Base-by-base conservation (phyloP, 768 basidiomycete genomes). In the Lactarius hengduanensis region DNA sequence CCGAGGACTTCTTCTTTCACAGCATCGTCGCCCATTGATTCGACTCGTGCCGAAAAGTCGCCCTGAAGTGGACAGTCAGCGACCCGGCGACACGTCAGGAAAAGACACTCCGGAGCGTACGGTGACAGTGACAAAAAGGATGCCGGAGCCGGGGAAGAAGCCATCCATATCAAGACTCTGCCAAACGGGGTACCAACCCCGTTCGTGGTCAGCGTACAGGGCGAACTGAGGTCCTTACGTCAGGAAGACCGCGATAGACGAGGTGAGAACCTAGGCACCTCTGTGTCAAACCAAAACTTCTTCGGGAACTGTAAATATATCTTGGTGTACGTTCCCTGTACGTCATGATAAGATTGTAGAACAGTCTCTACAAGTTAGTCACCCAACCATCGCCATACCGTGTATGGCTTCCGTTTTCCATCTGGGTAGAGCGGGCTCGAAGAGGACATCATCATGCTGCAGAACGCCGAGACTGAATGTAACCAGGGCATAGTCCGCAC, bases 381-480 rank as follows among this genome's bases (percentile, higher is more conserved):
- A 13, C 8, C 40, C 56, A 34, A 81, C 86, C 88, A 89, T 88
- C 15, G 78, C 78, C 74, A 88, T 83, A 64, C 81, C 82, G 38
- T 84, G 81, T 43, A 89, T 83, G 4, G 87, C 87, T 64, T 89
- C 87, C n/a, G 77, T 64, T 72, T 89, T 89, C 78, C 81, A 89
- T 11, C 70, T 77, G 72, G 87, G 88, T 22, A 89, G 72, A 10
- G 75, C 28, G 2, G 88, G 88, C 50, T 80, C 71, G 69, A 88
- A 90, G 3, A 60, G 64, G 5, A 90, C 83, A 65, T 88, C 87
- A 36, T 80, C 76, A 63, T 87, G 78, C 75, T 90, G 89, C 62
- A 90, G 76, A 8, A 90, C 89, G 0, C 89, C 89, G 1, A 88
- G 73, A 67, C 87, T 89, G 75, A 90, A 90, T 0, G 89, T 90